Evolutionary conservation across 768 basidiomycete species (phyloP), one percentile per base, ranked within the genome.

Genomic region (Auricularia auricula-judae): DNA sequence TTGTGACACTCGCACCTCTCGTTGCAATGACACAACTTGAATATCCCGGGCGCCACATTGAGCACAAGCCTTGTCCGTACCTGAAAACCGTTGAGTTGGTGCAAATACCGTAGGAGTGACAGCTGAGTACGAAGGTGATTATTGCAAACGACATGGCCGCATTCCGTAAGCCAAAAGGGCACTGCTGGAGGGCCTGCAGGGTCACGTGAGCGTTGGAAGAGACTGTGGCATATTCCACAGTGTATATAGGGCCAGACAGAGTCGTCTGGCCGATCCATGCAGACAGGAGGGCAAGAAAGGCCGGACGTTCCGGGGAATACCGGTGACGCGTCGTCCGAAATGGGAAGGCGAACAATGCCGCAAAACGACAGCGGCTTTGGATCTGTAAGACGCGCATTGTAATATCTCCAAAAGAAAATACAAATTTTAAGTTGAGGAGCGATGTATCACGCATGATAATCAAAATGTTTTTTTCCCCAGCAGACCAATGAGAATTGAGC

Each of bases 151-250:
- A 93, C 82, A 78, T 93, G 91, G 0, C 89, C 89, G 69, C 91
- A 93, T 72, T 92, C 89, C 1, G 91, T 91, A 66, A 92, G 78
- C 91, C 91, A 93, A 72, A 93, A 93, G 0, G 91, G 91, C 34
- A 89, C 75, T 2, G 81, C 77, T 10, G 86, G 80, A 1, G 76
- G 74, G 0, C 80, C 82, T 18, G 65, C 39, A 8, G 63, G 14
- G 5, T 51, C 47, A 18, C 47, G 47, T 18, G 14, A 70, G 68
- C 33, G 44, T 42, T 63, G 39, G 61, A 88, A 93, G 0, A 85
- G 82, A 34, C 89, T 78, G 67, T 86, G 85, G 68, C 91, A 93
- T 70, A 81, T 78, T 0, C 82, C 77, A 69, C 91, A 93, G 63
- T 76, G 74, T 4, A 91, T 86, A 66, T 89, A 91, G 56, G 91